These are phyloP conservation scores for Gossypium davidsonii DNA, from an alignment of 441 rosid genomes.

Conservation along the genomic window DNA sequence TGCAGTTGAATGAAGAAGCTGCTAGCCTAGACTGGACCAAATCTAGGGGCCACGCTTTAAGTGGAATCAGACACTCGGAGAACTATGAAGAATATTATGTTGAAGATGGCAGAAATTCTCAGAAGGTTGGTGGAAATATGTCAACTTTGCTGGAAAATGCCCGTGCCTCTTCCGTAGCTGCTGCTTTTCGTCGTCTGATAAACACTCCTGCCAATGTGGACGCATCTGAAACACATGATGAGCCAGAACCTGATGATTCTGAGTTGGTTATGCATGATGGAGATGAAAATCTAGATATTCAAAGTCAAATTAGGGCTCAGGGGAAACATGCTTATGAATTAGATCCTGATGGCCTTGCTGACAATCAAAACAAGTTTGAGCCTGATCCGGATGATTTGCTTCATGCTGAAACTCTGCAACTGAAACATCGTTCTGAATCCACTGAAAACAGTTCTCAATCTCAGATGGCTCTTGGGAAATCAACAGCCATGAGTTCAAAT, in stretches of 20 bases:
- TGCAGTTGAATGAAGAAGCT: slow-evolving; percentile 85
- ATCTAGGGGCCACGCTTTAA: slow-evolving; percentile 65
- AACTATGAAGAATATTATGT: slow-evolving; percentile 32
- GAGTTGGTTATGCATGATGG: slow-evolving; percentile 10
- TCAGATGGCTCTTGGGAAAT: background rate
- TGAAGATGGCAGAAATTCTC: slow-evolving; percentile 30
- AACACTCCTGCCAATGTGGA: slow-evolving; percentile 23
- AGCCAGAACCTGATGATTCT: slow-evolving; percentile 67
- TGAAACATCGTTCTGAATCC: slow-evolving; percentile 7
- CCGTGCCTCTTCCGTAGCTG: slow-evolving; percentile 72
- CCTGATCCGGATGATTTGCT: slow-evolving; percentile 34
- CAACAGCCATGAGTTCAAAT: slow-evolving; percentile 7
- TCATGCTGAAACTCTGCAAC: slow-evolving; percentile 7
- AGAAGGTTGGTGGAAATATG: slow-evolving; percentile 70
- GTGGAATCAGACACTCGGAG: slow-evolving; percentile 28
- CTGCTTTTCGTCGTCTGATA: slow-evolving; percentile 70
- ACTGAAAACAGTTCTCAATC: background rate
- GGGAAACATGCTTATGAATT: slow-evolving; percentile 24
- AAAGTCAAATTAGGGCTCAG: slow-evolving; percentile 13
- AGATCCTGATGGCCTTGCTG: slow-evolving; percentile 35
- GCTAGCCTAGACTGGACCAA: slow-evolving; percentile 85
- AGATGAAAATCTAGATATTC: slow-evolving; percentile 12
- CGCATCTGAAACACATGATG: slow-evolving; percentile 39
- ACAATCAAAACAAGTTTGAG: slow-evolving; percentile 30
- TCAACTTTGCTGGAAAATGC: slow-evolving; percentile 49